phyloP scores from a whole-genome alignment of 2,329 filamentous ascomycete genomes.

The Zopfia rhizophila region DNA sequence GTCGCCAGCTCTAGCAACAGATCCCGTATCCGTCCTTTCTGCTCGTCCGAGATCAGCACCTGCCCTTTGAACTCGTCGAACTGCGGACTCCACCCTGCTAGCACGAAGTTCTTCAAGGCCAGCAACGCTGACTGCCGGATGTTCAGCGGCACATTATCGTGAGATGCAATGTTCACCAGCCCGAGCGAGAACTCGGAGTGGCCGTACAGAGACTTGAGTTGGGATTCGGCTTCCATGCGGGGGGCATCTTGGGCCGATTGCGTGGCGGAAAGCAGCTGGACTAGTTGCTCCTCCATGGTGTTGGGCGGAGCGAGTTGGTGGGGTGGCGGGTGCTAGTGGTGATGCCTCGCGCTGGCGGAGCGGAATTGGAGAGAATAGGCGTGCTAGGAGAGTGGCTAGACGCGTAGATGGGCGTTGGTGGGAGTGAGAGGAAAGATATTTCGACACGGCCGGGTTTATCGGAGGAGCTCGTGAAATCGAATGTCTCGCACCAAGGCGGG shows the following conservation, averaged over 20 bases:
- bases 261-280: conserved; percentile 86
- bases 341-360: conserved; percentile 40
- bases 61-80: conserved; percentile 76
- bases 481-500: conserved; percentile 2
- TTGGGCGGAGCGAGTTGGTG: conserved; percentile 22
- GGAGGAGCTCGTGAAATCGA: neutral
- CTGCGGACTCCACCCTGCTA: conserved; percentile 82
- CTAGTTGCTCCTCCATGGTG: conserved; percentile 89
- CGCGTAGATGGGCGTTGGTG: conserved; percentile 12
- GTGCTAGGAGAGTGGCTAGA: conserved; percentile 11
- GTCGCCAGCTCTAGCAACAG: conserved; percentile 81
- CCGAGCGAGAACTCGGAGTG: conserved; percentile 79
- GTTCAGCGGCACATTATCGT: conserved; percentile 75
- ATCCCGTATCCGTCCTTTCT: conserved; percentile 77
- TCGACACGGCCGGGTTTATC: conserved; percentile 7
- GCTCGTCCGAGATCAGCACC: conserved; percentile 75
- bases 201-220: conserved; percentile 76
- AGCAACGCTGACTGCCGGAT: conserved; percentile 87
- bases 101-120: conserved; percentile 82
- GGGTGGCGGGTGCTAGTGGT: conserved; percentile 36
- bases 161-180: conserved; percentile 82
- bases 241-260: conserved; percentile 79
- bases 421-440: conserved; percentile 14
- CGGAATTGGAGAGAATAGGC: conserved; percentile 2
- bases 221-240: conserved; percentile 86